Percentiles rank a stretch among this genome's conserved stretches.
phyloP scores from a whole-genome alignment of 2,329 filamentous ascomycete species.

The Aspergillus sp. region DNA sequence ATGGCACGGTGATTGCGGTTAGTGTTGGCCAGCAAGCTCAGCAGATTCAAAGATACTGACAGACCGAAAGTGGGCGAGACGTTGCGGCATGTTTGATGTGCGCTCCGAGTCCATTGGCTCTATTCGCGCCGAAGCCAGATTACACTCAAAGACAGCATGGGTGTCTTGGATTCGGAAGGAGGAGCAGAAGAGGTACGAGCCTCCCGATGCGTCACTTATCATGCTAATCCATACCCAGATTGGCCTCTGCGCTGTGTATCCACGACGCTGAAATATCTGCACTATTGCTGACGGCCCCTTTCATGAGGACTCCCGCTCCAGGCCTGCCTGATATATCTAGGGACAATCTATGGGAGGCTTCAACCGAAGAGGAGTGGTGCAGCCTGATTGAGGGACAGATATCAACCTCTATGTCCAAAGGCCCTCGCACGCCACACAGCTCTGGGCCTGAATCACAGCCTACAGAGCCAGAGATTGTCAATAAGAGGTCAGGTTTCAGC shows the following conservation, averaged over 20 bases:
- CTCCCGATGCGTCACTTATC: neutral
- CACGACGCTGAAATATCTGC: slow-evolving; percentile 30
- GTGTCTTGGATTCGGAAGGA: slow-evolving; percentile 24
- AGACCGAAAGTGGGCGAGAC: slow-evolving; percentile 6
- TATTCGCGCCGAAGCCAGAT: neutral
- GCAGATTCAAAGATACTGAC: no score
- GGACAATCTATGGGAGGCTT: slow-evolving; percentile 15
- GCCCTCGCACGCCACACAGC: no score
- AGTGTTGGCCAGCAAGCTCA: neutral
- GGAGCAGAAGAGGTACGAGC: slow-evolving; percentile 20
- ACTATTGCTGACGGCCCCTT: slow-evolving; percentile 20
- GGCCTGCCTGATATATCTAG: neutral
- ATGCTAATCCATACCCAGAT: neutral
- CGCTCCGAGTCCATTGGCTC: neutral
- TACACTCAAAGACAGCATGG: slow-evolving; percentile 16
- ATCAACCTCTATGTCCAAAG: neutral
- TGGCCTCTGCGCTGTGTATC: slow-evolving; percentile 17
- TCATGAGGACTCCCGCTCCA: neutral
- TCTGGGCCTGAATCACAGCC: no score
- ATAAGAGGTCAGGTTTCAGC: no score
- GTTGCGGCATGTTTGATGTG: neutral
- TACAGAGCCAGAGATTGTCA: no score
- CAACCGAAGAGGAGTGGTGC: slow-evolving; percentile 14
- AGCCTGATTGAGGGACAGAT: neutral
- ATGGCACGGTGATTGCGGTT: slow-evolving; percentile 26